Evolutionary conservation across 352 stramenopile genomes (phyloP).

Genomic region (Stramenopiles sp.): DNA sequence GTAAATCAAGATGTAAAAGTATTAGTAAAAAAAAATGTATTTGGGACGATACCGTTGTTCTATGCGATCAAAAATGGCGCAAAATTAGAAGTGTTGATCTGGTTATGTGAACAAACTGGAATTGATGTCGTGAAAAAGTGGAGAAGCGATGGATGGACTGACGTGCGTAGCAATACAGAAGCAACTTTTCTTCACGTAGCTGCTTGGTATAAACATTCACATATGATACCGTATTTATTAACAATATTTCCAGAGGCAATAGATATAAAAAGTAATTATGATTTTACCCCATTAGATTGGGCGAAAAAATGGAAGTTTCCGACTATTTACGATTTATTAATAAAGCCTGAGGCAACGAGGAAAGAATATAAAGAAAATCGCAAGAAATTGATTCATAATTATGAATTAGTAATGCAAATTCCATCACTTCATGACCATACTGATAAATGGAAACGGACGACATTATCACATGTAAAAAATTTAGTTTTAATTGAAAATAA

Average conservation of each 20-base stretch:
- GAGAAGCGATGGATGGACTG: neutral
- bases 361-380: neutral
- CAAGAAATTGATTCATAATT: neutral
- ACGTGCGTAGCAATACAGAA: neutral
- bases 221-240: neutral
- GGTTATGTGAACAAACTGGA: neutral
- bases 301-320: neutral
- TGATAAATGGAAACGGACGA: neutral
- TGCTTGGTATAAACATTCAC: neutral
- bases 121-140: slow-evolving; percentile 1
- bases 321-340: neutral
- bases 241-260: neutral
- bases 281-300: neutral
- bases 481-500: neutral
- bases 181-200: neutral
- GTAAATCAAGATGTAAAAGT: neutral
- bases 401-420: neutral
- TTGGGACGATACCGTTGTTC: neutral
- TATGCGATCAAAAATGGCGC: neutral
- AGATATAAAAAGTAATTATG: neutral
- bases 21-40: neutral
- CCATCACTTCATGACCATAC: neutral
- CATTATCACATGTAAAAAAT: neutral
- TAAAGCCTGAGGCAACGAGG: neutral
- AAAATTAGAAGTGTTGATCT: neutral